Conservation (phyloP, 2,329 filamentous ascomycete genomes). For the Didymella lethalis region DNA sequence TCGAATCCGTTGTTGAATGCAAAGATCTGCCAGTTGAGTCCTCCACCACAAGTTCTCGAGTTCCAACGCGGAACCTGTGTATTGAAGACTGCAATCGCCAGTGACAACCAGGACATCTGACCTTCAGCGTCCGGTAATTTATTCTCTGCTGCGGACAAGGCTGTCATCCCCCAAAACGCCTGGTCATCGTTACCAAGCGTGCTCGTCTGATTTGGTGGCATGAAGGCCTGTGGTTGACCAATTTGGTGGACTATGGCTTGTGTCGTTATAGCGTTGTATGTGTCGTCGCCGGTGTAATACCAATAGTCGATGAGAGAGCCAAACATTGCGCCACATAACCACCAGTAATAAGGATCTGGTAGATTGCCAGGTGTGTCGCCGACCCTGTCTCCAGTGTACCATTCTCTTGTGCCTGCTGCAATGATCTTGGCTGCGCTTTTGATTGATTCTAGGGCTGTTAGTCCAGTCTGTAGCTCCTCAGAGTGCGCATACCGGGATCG, state of each 20-base stretch:
- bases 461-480: slow-evolving; percentile 2
- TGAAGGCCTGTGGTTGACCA: slow-evolving; percentile 72
- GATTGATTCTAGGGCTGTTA: slow-evolving; percentile 62
- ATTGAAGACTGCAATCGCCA: slow-evolving; percentile 75
- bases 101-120: slow-evolving; percentile 65
- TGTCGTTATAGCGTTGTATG: slow-evolving; percentile 44
- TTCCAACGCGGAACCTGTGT: slow-evolving; percentile 74
- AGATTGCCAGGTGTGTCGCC: slow-evolving; percentile 66
- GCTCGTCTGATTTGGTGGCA: slow-evolving; percentile 74
- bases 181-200: slow-evolving; percentile 74
- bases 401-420: slow-evolving; percentile 68
- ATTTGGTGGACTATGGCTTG: slow-evolving; percentile 74
- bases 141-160: slow-evolving; percentile 71
- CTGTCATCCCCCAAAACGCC: slow-evolving; percentile 73
- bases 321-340: slow-evolving; percentile 52
- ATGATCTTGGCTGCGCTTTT: slow-evolving; percentile 67
- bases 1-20: slow-evolving; percentile 74
- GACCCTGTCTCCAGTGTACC: slow-evolving; percentile 69
- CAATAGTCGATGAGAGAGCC: slow-evolving; percentile 48
- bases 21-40: slow-evolving; percentile 76
- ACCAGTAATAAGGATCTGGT: slow-evolving; percentile 53
- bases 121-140: slow-evolving; percentile 62
- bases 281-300: slow-evolving; percentile 48
- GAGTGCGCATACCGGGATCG: slow-evolving; percentile 26
- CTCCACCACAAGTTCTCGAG: slow-evolving; percentile 68